Conservation (phyloP, 2,329 filamentous ascomycete species). For the Aspergillus vadensis region DNA sequence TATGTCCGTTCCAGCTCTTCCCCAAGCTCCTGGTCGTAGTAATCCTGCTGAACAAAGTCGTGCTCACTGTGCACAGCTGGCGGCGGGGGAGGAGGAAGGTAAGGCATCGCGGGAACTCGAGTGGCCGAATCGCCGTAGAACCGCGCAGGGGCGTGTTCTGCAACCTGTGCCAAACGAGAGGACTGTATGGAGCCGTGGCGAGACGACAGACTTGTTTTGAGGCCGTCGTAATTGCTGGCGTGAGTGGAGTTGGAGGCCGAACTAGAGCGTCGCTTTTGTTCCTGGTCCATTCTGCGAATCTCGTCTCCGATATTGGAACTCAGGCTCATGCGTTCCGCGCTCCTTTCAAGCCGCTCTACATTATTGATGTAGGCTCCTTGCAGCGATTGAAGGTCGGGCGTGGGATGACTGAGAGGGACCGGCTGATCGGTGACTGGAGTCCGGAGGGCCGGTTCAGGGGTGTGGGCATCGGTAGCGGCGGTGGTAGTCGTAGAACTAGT, state of each 20-base stretch:
- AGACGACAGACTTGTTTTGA: constrained; percentile 40
- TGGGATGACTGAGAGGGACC: constrained; percentile 51
- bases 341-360: constrained; percentile 52
- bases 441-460: constrained; percentile 38
- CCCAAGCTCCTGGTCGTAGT: constrained; percentile 19
- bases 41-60: constrained; percentile 20
- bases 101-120: constrained; percentile 21
- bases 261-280: constrained; percentile 46
- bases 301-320: constrained; percentile 50
- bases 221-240: constrained; percentile 45
- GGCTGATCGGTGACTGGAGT: constrained; percentile 45
- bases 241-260: constrained; percentile 48
- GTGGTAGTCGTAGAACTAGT: constrained; percentile 10
- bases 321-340: constrained; percentile 51
- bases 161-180: constrained; percentile 42
- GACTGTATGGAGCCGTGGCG: constrained; percentile 48
- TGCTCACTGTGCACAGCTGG: constrained; percentile 7
- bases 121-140: constrained; percentile 10
- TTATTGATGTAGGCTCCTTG: constrained; percentile 55
- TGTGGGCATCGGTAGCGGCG: constrained; percentile 11
- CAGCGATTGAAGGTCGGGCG: constrained; percentile 52
- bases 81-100: constrained; percentile 20
- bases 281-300: constrained; percentile 48
- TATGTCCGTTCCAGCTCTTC: constrained; percentile 36
- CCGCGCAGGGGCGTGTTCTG: constrained; percentile 43